Evolutionary conservation across 148 eudicot genomes (phyloP), one percentile per base, ranked within the genome.

Genomic region (Pharnaceum exiguum): DNA sequence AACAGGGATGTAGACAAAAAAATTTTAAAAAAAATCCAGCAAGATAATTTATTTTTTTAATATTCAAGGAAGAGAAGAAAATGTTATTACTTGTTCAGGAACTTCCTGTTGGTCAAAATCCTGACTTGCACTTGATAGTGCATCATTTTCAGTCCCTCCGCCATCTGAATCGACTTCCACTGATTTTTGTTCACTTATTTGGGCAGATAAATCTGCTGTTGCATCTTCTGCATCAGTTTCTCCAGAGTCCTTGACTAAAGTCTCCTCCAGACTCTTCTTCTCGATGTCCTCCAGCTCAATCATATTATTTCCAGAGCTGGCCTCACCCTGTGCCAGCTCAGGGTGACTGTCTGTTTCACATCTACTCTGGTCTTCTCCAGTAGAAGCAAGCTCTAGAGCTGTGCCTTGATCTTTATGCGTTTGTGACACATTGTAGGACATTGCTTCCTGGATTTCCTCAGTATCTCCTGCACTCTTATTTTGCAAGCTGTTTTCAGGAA

Each of bases 1-100:
- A n/a, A n/a, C n/a, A n/a, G n/a, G n/a, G n/a, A n/a, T n/a, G n/a
- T n/a, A n/a, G n/a, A n/a, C n/a, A n/a, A n/a, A n/a, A n/a, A n/a
- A n/a, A n/a, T n/a, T n/a, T n/a, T n/a, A n/a, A n/a, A n/a, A n/a
- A n/a, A n/a, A n/a, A n/a, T n/a, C n/a, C n/a, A n/a, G n/a, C n/a
- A n/a, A n/a, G n/a, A n/a, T n/a, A n/a, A n/a, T n/a, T n/a, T n/a
- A n/a, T n/a, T n/a, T n/a, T n/a, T n/a, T n/a, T n/a, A n/a, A n/a
- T n/a, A n/a, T n/a, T n/a, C n/a, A n/a, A n/a, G n/a, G n/a, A n/a
- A n/a, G n/a, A n/a, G n/a, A 46, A 42, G 8, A 3, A 43, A 6
- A 51, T 17, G 31, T n/a, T 24, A 51, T 58, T 45, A 59, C 63
- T 2, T 59, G 19, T 59, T 59, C 11, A 0, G 27, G 7, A 43